These are phyloP conservation scores for Prunus davidiana DNA, from an alignment of 306 rosid species.

Conservation along the genomic window DNA sequence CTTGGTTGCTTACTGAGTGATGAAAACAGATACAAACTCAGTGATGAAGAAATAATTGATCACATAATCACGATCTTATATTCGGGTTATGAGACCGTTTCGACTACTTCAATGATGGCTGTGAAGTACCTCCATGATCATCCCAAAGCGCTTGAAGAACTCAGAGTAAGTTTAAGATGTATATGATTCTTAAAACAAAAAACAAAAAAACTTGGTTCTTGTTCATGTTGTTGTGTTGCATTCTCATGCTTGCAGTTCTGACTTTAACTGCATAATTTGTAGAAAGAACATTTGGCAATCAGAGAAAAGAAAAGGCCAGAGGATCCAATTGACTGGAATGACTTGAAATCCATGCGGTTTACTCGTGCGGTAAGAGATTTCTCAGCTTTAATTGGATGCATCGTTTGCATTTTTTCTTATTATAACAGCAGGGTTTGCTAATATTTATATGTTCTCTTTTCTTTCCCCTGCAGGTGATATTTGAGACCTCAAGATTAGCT, in stretches of 20 bases:
- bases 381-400: neutral
- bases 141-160: constrained; percentile 78
- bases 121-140: constrained; percentile 90
- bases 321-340: constrained; percentile 67
- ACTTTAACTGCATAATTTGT: constrained; percentile 14
- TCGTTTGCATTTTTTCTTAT: neutral
- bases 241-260: constrained; percentile 6
- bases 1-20: constrained; percentile 66
- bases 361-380: constrained; percentile 82
- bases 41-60: constrained; percentile 86
- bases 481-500: constrained; percentile 98
- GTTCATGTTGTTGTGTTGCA: neutral
- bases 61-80: constrained; percentile 69
- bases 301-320: constrained; percentile 63
- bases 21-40: constrained; percentile 50
- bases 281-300: constrained; percentile 86
- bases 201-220: neutral
- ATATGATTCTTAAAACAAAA: too few species aligned
- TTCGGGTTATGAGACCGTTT: constrained; percentile 97
- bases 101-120: constrained; percentile 99
- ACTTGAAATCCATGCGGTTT: constrained; percentile 77
- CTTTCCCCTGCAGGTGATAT: constrained; percentile 63
- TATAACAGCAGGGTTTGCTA: neutral
- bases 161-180: constrained; percentile 59
- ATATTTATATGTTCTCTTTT: constrained; percentile 6